Conservation (phyloP, 176 grass and related monocot genomes). For the Carex parvula region DNA sequence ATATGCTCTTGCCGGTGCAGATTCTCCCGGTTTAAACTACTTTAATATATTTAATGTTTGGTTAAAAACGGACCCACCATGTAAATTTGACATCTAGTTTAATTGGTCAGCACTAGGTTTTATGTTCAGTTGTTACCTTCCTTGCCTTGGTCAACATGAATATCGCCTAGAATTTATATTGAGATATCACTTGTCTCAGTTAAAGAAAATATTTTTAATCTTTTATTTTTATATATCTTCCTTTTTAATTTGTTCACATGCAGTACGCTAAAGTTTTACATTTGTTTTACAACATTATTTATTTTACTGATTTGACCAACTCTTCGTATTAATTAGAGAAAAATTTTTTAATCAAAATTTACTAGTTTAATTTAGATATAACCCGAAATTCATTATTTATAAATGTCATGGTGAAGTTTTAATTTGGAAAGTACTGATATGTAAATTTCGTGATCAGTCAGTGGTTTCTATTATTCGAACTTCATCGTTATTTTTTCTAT, state of each 20-base stretch:
- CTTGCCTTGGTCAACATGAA: neutral
- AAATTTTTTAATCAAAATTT: too few relatives aligned
- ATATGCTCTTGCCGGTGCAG: conserved; percentile 7
- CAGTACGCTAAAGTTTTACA: neutral
- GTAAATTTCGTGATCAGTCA: too few relatives aligned
- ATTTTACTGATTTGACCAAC: neutral
- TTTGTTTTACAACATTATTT: neutral
- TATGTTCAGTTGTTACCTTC: neutral
- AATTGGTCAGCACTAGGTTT: neutral
- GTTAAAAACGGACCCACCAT: neutral
- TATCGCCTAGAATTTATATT: neutral
- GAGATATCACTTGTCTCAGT: neutral
- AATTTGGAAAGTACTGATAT: too few relatives aligned
- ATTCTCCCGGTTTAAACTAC: conserved; percentile 3
- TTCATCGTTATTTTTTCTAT: too few relatives aligned
- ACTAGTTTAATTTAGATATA: too few relatives aligned
- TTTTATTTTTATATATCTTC: neutral
- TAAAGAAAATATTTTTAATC: neutral
- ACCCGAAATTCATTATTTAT: too few relatives aligned
- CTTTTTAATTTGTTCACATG: neutral
- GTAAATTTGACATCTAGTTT: neutral
- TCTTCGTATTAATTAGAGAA: too few relatives aligned
- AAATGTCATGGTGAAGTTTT: too few relatives aligned
- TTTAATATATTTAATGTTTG: neutral
- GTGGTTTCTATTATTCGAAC: too few relatives aligned